Percentiles rank a stretch among this genome's conserved stretches.
Conservation (phyloP, 1,284 basidiomycete genomes). For the Cutaneotrichosporon sp. region DNA sequence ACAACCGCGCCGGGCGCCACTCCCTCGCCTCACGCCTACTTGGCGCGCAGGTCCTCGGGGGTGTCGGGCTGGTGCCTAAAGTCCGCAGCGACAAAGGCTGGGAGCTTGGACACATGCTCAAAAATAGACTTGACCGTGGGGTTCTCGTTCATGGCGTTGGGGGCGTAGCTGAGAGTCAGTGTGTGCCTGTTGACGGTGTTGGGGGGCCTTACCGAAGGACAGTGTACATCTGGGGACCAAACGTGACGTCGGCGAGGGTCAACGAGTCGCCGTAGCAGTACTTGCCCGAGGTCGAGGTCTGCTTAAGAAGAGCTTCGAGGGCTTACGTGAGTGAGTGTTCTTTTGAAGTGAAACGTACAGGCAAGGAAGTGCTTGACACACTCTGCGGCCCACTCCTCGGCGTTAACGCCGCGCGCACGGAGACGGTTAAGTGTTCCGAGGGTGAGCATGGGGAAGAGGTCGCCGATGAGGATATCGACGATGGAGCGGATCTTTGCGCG, state of each 20-base stretch:
- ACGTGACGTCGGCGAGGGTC: slow-evolving; percentile 14
- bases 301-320: slow-evolving; percentile 10
- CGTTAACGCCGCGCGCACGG: slow-evolving; percentile 7
- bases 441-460: slow-evolving; percentile 16
- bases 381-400: slow-evolving; percentile 8
- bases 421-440: slow-evolving; percentile 7
- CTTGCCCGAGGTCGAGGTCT: slow-evolving; percentile 4
- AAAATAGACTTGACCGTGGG: slow-evolving; percentile 10
- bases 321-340: not conserved
- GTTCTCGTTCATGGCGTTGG: not conserved
- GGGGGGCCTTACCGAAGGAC: slow-evolving; percentile 6
- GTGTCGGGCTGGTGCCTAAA: slow-evolving; percentile 22
- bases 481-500: slow-evolving; percentile 13
- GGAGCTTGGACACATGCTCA: slow-evolving; percentile 10
- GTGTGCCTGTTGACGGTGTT: too few relatives aligned
- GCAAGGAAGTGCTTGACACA: not conserved
- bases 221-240: slow-evolving; percentile 17
- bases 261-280: slow-evolving; percentile 15
- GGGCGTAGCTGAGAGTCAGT: not conserved
- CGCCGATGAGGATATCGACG: slow-evolving; percentile 12
- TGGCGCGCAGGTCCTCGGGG: not conserved
- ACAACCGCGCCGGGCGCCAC: too few relatives aligned
- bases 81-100: slow-evolving; percentile 16
- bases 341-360: not conserved
- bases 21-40: not conserved